Percentiles rank a stretch among this genome's conserved stretches.
These are phyloP conservation scores for Oryza glaberrima DNA, from an alignment of 176 grass and related monocot genomes.

Conservation along the genomic window DNA sequence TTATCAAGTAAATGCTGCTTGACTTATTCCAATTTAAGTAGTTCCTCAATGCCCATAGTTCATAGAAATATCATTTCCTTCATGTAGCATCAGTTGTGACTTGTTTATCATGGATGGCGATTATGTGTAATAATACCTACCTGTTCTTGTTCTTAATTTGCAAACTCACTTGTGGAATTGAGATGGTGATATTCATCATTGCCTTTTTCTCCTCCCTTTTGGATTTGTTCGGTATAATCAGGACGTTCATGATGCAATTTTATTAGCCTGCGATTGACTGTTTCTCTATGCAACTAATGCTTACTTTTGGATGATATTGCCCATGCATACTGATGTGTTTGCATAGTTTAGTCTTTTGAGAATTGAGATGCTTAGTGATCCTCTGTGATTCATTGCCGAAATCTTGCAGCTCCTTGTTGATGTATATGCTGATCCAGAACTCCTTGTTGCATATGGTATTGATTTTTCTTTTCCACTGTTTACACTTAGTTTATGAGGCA, in stretches of 20 bases:
- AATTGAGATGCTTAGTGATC: conserved; percentile 18
- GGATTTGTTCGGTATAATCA: neutral
- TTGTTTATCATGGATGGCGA: conserved; percentile 13
- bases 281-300: conserved; percentile 14
- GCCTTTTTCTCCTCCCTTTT: neutral
- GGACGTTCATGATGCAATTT: neutral
- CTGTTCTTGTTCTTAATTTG: conserved; percentile 11
- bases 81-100: conserved; percentile 15
- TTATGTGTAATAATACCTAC: neutral
- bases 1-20: conserved; percentile 75
- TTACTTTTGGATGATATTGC: neutral
- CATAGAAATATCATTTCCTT: conserved; percentile 14
- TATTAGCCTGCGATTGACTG: conserved; percentile 8
- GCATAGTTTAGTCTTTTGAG: conserved; percentile 11
- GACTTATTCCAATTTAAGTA: conserved; percentile 13
- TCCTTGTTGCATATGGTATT: conserved; percentile 98
- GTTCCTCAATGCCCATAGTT: conserved; percentile 13
- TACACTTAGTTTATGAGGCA: conserved; percentile 11
- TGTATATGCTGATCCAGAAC: conserved; percentile 85
- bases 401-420: conserved; percentile 88
- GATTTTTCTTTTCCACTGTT: conserved; percentile 30
- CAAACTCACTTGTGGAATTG: conserved; percentile 14
- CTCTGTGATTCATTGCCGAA: conserved; percentile 29
- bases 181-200: conserved; percentile 9
- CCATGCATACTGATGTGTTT: neutral